Conservation (phyloP, 2,329 filamentous ascomycete genomes). For the Chaetomium sp. region DNA sequence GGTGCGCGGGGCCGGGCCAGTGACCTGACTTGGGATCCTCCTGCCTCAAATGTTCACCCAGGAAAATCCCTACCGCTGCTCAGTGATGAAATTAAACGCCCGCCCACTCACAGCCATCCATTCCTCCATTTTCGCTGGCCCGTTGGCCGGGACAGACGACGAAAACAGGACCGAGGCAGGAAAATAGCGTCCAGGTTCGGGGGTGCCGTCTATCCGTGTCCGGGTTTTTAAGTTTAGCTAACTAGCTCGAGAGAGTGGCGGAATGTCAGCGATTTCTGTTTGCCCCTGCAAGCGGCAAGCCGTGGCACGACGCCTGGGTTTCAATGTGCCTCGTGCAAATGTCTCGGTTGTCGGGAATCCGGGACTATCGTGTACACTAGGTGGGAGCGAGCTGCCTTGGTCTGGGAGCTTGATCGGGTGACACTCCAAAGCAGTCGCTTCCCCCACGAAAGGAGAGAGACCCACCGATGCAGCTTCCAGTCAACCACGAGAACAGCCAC, state of each 20-base stretch:
- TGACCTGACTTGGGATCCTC: neutral
- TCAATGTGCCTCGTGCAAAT: conserved; percentile 1
- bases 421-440: neutral
- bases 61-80: neutral
- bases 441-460: neutral
- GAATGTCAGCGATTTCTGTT: neutral
- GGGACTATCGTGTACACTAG: neutral
- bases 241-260: neutral
- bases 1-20: conserved; percentile 9
- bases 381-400: neutral
- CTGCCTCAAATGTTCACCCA: conserved; percentile 1
- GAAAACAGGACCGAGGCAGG: neutral
- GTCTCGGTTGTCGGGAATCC: conserved; percentile 15
- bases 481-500: neutral
- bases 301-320: neutral
- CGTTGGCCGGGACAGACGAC: neutral
- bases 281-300: neutral
- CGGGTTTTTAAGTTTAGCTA: neutral
- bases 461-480: neutral
- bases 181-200: neutral
- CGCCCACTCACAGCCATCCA: neutral
- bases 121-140: neutral
- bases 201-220: neutral
- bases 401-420: neutral
- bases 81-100: conserved; percentile 7